phyloP scores from a whole-genome alignment of 2,329 filamentous ascomycete species.

The Ophiostoma montium region DNA sequence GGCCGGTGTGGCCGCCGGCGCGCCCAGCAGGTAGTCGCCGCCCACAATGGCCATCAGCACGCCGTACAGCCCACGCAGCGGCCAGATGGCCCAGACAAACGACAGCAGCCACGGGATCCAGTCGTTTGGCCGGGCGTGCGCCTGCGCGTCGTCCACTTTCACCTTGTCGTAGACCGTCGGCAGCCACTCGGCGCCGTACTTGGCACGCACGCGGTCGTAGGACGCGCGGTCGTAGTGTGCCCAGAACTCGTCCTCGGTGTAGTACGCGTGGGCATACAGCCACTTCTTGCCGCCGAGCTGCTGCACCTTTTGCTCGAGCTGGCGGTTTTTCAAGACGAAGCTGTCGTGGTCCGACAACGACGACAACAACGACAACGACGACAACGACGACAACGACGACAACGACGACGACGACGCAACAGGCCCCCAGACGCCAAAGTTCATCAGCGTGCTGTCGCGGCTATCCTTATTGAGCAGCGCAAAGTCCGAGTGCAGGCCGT shows the following conservation, averaged over 20 bases:
- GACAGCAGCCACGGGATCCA: conserved; percentile 20
- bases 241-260: conserved; percentile 57
- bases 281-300: conserved; percentile 53
- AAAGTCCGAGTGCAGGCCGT: conserved; percentile 35
- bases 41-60: conserved; percentile 30
- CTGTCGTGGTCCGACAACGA: conserved; percentile 24
- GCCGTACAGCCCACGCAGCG: conserved; percentile 31
- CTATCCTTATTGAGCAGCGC: conserved; percentile 18
- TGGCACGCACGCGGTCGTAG: conserved; percentile 43
- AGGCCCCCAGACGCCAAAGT: conserved; percentile 50
- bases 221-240: conserved; percentile 42
- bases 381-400: conserved; percentile 15
- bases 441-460: conserved; percentile 31
- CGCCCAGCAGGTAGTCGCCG: conserved; percentile 29
- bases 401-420: conserved; percentile 16
- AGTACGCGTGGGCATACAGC: conserved; percentile 56
- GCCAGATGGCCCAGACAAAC: conserved; percentile 24
- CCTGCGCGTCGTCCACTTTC: conserved; percentile 31
- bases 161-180: conserved; percentile 57
- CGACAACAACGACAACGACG: conserved; percentile 15
- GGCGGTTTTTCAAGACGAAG: conserved; percentile 41
- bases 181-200: conserved; percentile 44
- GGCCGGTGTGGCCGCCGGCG: not conserved
- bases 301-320: conserved; percentile 43
- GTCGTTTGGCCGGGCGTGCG: conserved; percentile 21